Base-by-base conservation (phyloP, 805 yeast genomes). In the Candida coleopterorum region DNA sequence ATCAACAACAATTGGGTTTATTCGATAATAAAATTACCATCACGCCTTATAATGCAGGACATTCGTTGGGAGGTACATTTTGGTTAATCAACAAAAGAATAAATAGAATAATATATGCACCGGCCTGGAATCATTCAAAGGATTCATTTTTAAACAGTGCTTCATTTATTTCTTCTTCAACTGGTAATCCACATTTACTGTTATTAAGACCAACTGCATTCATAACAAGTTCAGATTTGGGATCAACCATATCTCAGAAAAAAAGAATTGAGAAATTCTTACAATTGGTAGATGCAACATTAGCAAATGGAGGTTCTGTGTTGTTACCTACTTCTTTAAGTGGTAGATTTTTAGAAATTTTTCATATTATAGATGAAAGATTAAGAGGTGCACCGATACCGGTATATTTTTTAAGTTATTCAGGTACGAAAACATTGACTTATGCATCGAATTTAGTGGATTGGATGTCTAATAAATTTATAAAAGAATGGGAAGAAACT, bases 101-200 rank as follows among this genome's bases (percentile, higher is more conserved):
- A 12, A 97, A 90, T 46, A 81, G 81, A 44, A 64, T 89, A n/a
- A 66, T 90, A 2, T 86, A 87, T 56, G 95, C 96, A 0, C 88
- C 93, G 2, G 78, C 84, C 30, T 93, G 97, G 97, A 90, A 89
- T 56, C 97, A 93, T 54, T 81, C 97, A 1, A 79, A 79, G 45
- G 97, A 90, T 52, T 74, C 85, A 0, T 88, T 88, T 47, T 61
- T 93, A 35, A 83, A 81, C 39, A 50, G 55, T 38, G 63, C 63
- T 17, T 48, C 56, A 25, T 56, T 58, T 38, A 47, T 57, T n/a
- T 48, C 57, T 4, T 29, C 55, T 9, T 35, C 56, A 3, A 65
- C 70, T 20, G 87, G 88, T 9, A 75, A 68, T 28, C 79, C 87
- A 1, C 61, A 78, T n/a, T 70, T 85, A 1, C 72, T 75, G 27